phyloP scores from a whole-genome alignment of 176 grass and related monocot species.

The Elaeis guineensis region DNA sequence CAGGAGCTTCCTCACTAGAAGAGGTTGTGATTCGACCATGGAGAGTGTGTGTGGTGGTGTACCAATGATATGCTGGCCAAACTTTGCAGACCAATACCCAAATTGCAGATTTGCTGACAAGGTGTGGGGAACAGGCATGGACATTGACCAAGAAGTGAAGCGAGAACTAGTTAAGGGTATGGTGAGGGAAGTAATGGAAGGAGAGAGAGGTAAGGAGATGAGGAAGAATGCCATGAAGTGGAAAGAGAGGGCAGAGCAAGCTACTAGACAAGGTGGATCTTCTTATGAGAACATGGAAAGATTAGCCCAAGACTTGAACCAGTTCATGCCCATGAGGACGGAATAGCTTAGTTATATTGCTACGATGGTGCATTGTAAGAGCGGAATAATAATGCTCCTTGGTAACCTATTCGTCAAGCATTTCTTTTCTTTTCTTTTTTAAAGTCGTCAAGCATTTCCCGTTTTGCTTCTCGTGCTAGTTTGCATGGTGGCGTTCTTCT shows the following conservation, averaged over 20 bases:
- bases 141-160: neutral
- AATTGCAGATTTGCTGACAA: neutral
- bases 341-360: too few relatives aligned
- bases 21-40: neutral
- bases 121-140: neutral
- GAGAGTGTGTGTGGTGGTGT: conserved; percentile 2
- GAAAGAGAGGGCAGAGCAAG: conserved; percentile 1
- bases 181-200: neutral
- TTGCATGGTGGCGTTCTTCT: too few relatives aligned
- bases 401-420: too few relatives aligned
- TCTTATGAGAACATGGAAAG: neutral
- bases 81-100: conserved; percentile 3
- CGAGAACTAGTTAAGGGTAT: neutral
- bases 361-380: too few relatives aligned
- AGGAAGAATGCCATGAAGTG: neutral
- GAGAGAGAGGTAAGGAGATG: neutral
- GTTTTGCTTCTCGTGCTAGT: too few relatives aligned
- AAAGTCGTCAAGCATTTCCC: too few relatives aligned
- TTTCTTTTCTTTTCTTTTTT: too few relatives aligned
- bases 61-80: conserved; percentile 7
- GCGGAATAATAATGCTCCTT: too few relatives aligned
- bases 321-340: too few relatives aligned
- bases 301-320: neutral
- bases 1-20: neutral
- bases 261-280: neutral